A percentile compares a stretch with the other conserved stretches of the same genome.
Evolutionary conservation across 2,329 filamentous ascomycete genomes (phyloP).

Genomic region (Blumeriella jaapii): DNA sequence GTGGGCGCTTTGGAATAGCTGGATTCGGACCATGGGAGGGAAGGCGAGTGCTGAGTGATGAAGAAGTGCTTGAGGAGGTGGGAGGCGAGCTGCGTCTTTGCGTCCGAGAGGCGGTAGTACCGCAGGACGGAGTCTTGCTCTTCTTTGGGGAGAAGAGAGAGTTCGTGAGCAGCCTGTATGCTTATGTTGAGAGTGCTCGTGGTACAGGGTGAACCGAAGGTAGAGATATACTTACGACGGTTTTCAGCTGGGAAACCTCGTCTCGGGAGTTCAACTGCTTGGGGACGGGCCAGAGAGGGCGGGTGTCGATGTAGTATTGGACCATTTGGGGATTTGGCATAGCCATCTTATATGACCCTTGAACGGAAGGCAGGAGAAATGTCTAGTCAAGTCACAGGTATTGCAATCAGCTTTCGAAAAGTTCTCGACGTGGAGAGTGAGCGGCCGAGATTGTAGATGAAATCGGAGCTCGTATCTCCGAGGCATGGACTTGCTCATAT

Average conservation of each 20-base stretch:
- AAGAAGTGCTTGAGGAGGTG: slow-evolving; percentile 63
- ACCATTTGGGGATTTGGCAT: too few relatives aligned
- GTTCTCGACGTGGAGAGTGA: too few relatives aligned
- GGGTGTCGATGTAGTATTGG: slow-evolving; percentile 52
- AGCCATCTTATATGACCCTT: too few relatives aligned
- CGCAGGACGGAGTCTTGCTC: slow-evolving; percentile 47
- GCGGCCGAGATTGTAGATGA: too few relatives aligned
- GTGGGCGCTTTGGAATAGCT: slow-evolving; percentile 41
- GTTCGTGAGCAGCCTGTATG: slow-evolving; percentile 38
- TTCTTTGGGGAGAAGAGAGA: slow-evolving; percentile 39
- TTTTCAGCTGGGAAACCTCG: slow-evolving; percentile 28
- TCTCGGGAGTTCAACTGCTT: slow-evolving; percentile 27
- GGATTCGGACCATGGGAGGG: slow-evolving; percentile 49
- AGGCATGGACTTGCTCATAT: too few relatives aligned
- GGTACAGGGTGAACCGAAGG: not conserved
- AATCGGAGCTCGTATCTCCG: too few relatives aligned
- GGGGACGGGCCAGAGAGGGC: slow-evolving; percentile 39
- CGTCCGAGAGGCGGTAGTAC: slow-evolving; percentile 58
- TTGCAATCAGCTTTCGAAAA: too few relatives aligned
- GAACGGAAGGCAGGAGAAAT: too few relatives aligned
- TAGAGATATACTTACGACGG: slow-evolving; percentile 15
- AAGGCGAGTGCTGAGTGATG: slow-evolving; percentile 42
- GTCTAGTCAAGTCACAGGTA: too few relatives aligned
- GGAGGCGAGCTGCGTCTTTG: slow-evolving; percentile 62
- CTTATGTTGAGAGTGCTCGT: not conserved